A percentile compares a stretch with the other conserved stretches of the same genome.
These are phyloP conservation scores for Tranzscheliella williamsii DNA, from an alignment of 1,284 basidiomycete genomes.

Conservation along the genomic window DNA sequence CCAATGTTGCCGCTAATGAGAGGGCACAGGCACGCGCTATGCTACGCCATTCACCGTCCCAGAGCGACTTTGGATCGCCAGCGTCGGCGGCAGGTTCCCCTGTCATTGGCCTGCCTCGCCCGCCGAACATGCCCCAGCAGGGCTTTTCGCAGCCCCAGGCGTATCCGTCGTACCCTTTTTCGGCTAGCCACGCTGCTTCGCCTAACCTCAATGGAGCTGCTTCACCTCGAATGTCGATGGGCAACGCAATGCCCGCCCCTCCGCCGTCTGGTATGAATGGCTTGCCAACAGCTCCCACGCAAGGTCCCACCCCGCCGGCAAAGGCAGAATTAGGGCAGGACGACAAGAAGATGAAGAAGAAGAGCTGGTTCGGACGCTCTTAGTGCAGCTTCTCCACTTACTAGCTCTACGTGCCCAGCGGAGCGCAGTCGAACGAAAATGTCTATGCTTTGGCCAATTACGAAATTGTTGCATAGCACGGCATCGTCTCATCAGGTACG, in stretches of 20 bases:
- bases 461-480: too few relatives aligned
- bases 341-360: constrained; percentile 40
- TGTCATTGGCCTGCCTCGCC: constrained; percentile 15
- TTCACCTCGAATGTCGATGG: neutral
- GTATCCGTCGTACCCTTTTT: constrained; percentile 35
- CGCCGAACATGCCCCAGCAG: constrained; percentile 9
- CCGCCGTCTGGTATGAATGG: neutral
- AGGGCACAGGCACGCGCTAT: constrained; percentile 33
- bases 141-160: constrained; percentile 20
- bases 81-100: constrained; percentile 4
- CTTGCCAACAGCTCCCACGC: neutral
- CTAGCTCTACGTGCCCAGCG: too few relatives aligned
- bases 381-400: too few relatives aligned
- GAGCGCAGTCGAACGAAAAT: too few relatives aligned
- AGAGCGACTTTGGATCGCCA: constrained; percentile 15
- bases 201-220: constrained; percentile 1
- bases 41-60: constrained; percentile 24
- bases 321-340: constrained; percentile 8
- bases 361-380: constrained; percentile 37
- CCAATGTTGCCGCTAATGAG: constrained; percentile 44
- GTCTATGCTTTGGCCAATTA: too few relatives aligned
- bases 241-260: constrained; percentile 16
- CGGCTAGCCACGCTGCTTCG: constrained; percentile 7
- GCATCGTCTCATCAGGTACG: too few relatives aligned
- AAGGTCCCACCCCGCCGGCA: constrained; percentile 5